These are phyloP conservation scores for Saturnispora mendoncae DNA, from an alignment of 805 yeast genomes.

Conservation along the genomic window DNA sequence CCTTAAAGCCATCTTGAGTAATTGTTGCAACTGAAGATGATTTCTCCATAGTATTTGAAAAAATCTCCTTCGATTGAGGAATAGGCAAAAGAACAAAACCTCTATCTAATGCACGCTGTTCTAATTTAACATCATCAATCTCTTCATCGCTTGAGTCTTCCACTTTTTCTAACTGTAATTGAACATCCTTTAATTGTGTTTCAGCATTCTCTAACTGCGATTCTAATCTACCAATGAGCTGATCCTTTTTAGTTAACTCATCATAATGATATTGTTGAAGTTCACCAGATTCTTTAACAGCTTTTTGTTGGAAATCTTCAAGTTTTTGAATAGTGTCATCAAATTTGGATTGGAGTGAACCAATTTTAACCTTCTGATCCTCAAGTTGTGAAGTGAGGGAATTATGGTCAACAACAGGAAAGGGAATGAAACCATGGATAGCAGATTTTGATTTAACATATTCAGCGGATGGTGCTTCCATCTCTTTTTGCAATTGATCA, in stretches of 20 bases:
- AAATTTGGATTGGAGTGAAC: neutral
- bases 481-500: neutral
- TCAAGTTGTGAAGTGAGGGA: neutral
- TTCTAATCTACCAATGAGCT: neutral
- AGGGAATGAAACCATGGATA: neutral
- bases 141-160: conserved; percentile 2
- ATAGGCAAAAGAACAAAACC: conserved; percentile 8
- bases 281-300: neutral
- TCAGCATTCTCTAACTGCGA: neutral
- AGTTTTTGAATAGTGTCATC: neutral
- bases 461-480: neutral
- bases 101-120: conserved; percentile 1
- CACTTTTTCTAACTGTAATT: neutral
- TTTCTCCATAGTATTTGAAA: conserved; percentile 1
- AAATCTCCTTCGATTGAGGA: neutral
- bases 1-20: conserved; percentile 6
- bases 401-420: conserved; percentile 1
- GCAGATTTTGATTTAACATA: conserved; percentile 1
- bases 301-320: neutral
- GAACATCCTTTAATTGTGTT: neutral
- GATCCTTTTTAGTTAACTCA: neutral
- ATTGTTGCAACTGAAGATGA: conserved; percentile 10
- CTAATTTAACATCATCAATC: conserved; percentile 1
- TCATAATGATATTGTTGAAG: neutral
- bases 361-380: neutral